phyloP scores from a whole-genome alignment of 306 rosid species.

The Ammopiptanthus mongolicus region DNA sequence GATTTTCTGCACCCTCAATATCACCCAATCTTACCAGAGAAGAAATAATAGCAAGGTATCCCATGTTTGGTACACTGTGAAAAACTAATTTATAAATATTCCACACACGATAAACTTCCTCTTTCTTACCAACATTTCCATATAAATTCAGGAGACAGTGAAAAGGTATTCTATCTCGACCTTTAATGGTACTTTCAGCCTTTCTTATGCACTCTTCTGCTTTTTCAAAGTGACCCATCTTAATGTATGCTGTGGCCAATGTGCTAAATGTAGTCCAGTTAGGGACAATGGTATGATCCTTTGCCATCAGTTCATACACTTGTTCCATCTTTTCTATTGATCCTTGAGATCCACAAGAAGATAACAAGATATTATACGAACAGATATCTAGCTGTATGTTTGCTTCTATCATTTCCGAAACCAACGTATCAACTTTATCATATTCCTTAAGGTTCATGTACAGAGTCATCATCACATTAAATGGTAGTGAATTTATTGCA shows the following conservation, averaged over 20 bases:
- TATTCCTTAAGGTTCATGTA: conserved; percentile 78
- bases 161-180: conserved; percentile 78
- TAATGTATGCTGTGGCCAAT: conserved; percentile 79
- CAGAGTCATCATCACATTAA: conserved; percentile 95
- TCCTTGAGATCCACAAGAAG: conserved; percentile 77
- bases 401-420: conserved; percentile 74
- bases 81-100: conserved; percentile 56
- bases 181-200: conserved; percentile 68
- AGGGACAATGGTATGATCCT: conserved; percentile 58
- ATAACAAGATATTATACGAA: conserved; percentile 92
- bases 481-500: conserved; percentile 65
- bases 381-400: conserved; percentile 61
- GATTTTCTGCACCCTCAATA: conserved; percentile 68
- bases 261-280: conserved; percentile 92
- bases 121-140: conserved; percentile 71
- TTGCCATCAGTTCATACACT: conserved; percentile 72
- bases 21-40: conserved; percentile 71
- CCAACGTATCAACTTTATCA: conserved; percentile 62
- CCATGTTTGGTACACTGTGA: conserved; percentile 76
- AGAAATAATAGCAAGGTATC: conserved; percentile 73
- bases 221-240: conserved; percentile 62
- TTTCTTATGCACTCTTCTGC: conserved; percentile 76
- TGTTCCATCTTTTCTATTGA: conserved; percentile 71
- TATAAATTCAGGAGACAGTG: conserved; percentile 85
- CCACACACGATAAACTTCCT: conserved; percentile 86